Percentiles rank a stretch among this genome's conserved stretches.
These are phyloP conservation scores for Chenopodium berlandieri DNA, from an alignment of 148 eudicot genomes.

Conservation along the genomic window DNA sequence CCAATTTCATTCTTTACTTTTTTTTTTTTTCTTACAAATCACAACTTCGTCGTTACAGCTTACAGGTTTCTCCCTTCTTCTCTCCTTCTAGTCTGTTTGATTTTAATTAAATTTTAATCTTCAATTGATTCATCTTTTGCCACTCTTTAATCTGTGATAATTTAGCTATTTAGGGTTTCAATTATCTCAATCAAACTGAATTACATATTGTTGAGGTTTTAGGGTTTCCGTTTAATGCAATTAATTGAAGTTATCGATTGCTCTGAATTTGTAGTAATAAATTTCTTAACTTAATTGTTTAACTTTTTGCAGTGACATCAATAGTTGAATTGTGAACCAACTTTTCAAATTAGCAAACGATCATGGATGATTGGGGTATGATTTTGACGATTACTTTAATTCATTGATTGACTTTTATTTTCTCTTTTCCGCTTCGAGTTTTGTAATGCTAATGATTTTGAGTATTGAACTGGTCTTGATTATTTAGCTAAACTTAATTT, in stretches of 20 bases:
- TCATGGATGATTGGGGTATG: constrained; percentile 38
- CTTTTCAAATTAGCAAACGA: neutral
- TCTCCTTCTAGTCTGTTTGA: neutral
- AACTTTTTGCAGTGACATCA: too few relatives aligned
- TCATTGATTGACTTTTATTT: neutral
- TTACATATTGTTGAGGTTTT: neutral
- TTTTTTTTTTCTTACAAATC: neutral
- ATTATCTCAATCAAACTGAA: too few relatives aligned
- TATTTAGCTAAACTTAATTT: neutral
- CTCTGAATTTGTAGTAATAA: too few relatives aligned
- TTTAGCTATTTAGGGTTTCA: neutral
- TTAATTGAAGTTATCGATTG: too few relatives aligned
- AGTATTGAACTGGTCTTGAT: neutral
- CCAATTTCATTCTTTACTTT: too few relatives aligned
- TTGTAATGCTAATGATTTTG: neutral
- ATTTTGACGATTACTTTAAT: neutral
- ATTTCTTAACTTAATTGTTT: too few relatives aligned
- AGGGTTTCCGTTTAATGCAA: neutral
- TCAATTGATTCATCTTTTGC: neutral
- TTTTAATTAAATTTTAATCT: neutral
- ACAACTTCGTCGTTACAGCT: constrained; percentile 5
- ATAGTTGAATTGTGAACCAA: neutral
- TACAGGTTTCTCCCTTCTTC: neutral
- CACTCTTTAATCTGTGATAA: neutral
- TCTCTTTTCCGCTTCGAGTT: neutral